A percentile compares a stretch with the other conserved stretches of the same genome.
These are phyloP conservation scores for Kuraishia borneana DNA, from an alignment of 805 yeast genomes.

Conservation along the genomic window DNA sequence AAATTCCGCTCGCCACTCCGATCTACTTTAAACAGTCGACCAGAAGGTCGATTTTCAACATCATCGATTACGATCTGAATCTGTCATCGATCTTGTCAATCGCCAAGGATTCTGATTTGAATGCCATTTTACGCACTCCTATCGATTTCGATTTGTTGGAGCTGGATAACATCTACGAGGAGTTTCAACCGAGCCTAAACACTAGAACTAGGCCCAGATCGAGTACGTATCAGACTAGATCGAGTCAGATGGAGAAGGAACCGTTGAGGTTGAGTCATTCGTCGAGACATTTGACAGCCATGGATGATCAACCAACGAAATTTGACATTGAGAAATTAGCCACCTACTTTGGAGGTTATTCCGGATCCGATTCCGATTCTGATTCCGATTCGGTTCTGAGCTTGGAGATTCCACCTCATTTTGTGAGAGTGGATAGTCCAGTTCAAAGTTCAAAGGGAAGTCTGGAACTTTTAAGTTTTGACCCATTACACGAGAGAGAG, in stretches of 20 bases:
- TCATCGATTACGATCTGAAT: conserved; percentile 22
- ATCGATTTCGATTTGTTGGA: conserved; percentile 16
- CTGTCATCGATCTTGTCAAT: conserved; percentile 14
- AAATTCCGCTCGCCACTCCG: conserved; percentile 26
- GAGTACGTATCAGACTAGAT: conserved; percentile 16
- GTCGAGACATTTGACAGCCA: conserved; percentile 14
- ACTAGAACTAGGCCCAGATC: conserved; percentile 11
- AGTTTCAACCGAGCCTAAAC: conserved; percentile 5
- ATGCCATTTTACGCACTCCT: conserved; percentile 10
- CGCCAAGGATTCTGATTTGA: conserved; percentile 14
- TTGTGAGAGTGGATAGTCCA: background rate
- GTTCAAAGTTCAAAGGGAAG: background rate
- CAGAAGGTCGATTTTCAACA: conserved; percentile 13
- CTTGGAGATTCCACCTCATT: background rate
- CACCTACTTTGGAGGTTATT: conserved; percentile 15
- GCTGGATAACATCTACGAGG: conserved; percentile 13
- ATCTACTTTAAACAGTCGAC: conserved; percentile 18
- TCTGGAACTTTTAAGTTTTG: background rate
- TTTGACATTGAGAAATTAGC: conserved; percentile 17
- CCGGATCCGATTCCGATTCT: conserved; percentile 12
- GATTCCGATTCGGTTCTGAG: conserved; percentile 4
- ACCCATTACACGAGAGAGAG: background rate
- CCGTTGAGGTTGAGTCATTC: conserved; percentile 16
- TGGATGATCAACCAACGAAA: conserved; percentile 8
- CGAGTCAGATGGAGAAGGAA: conserved; percentile 2